Conservation (phyloP, 768 basidiomycete genomes). For the Pisolithus marmoratus region DNA sequence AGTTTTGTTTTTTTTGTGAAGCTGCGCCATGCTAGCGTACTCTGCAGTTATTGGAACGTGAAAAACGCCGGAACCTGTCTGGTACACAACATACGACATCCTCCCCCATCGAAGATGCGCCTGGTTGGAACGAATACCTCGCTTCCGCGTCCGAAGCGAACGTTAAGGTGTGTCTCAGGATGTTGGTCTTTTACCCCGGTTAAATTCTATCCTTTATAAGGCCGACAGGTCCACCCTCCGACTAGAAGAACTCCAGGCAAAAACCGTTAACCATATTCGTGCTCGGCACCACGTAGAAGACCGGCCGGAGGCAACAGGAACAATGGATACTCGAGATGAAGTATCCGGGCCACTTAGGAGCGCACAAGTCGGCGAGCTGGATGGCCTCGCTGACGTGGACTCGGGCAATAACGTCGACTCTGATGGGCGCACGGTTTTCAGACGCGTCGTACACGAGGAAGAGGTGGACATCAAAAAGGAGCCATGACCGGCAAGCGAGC, state of each 20-base stretch:
- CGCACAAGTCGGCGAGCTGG: slow-evolving; percentile 26
- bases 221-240: slow-evolving; percentile 18
- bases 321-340: slow-evolving; percentile 23
- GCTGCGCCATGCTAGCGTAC: background rate
- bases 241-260: slow-evolving; percentile 15
- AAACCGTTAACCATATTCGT: slow-evolving; percentile 16
- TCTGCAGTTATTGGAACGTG: slow-evolving; percentile 42
- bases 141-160: slow-evolving; percentile 61
- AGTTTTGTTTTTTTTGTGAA: background rate
- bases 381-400: slow-evolving; percentile 24
- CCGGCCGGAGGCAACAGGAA: slow-evolving; percentile 15
- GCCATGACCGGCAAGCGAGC: slow-evolving; percentile 4
- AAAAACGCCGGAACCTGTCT: slow-evolving; percentile 48
- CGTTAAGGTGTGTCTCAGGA: slow-evolving; percentile 42
- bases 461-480: background rate
- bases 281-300: slow-evolving; percentile 13
- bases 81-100: slow-evolving; percentile 41
- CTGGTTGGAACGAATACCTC: slow-evolving; percentile 68
- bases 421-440: slow-evolving; percentile 17
- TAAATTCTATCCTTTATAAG: slow-evolving; percentile 6
- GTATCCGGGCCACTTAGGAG: slow-evolving; percentile 21
- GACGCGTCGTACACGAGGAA: slow-evolving; percentile 12
- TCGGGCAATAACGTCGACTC: slow-evolving; percentile 20
- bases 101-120: slow-evolving; percentile 47
- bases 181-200: too few relatives aligned